Evolutionary conservation across 2,329 filamentous ascomycete species (phyloP).

Genomic region (Fusarium luffae): DNA sequence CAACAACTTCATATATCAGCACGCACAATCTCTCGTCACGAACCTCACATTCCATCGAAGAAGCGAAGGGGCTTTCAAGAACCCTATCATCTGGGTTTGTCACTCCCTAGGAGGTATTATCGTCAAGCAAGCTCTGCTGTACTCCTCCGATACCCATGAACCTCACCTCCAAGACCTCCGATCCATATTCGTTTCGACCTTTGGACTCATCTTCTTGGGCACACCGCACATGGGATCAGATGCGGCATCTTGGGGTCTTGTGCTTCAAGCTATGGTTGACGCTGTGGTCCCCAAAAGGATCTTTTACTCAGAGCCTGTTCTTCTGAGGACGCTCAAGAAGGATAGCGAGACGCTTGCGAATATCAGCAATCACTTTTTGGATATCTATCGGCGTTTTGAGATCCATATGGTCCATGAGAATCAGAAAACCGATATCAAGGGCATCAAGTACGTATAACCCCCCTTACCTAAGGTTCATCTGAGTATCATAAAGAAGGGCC

Average conservation of each 20-base stretch:
- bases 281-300: constrained; percentile 73
- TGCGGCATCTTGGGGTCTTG: constrained; percentile 73
- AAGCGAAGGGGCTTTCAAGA: constrained; percentile 64
- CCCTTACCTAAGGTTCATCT: background rate
- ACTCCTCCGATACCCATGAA: constrained; percentile 70
- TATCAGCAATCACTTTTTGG: constrained; percentile 78
- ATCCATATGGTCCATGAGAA: constrained; percentile 84
- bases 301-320: constrained; percentile 73
- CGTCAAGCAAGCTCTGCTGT: constrained; percentile 75
- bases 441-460: constrained; percentile 60
- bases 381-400: constrained; percentile 76
- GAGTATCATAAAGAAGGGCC: background rate
- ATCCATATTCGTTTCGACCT: constrained; percentile 79
- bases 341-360: constrained; percentile 80
- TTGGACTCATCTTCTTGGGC: constrained; percentile 79
- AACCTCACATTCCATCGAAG: constrained; percentile 72
- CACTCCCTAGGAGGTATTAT: constrained; percentile 80
- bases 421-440: constrained; percentile 75
- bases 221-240: constrained; percentile 80
- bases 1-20: constrained; percentile 75
- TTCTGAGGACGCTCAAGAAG: constrained; percentile 76
- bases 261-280: constrained; percentile 75
- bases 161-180: constrained; percentile 72
- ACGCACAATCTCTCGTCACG: constrained; percentile 75
- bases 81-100: constrained; percentile 80